Conservation (phyloP, 2,329 filamentous ascomycete genomes). For the Claviceps sp. region DNA sequence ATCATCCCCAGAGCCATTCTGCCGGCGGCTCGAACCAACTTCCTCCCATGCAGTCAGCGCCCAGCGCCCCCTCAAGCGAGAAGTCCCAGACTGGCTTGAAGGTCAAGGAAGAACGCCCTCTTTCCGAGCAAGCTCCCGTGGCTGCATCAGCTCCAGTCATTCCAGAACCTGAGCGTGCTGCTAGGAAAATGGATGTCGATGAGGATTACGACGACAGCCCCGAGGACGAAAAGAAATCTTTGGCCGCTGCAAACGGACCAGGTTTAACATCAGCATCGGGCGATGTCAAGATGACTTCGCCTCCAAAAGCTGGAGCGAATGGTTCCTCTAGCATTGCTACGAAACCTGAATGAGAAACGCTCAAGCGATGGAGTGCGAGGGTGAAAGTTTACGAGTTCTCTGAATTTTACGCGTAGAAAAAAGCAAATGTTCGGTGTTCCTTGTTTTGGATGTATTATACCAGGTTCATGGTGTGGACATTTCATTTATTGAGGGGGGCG, state of each 20-base stretch:
- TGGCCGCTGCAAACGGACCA: constrained; percentile 27
- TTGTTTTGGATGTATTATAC: constrained; percentile 9
- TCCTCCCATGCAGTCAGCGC: constrained; percentile 48
- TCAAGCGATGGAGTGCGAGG: neutral
- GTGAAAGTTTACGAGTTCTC: constrained; percentile 13
- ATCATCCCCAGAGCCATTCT: constrained; percentile 50
- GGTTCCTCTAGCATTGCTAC: constrained; percentile 18
- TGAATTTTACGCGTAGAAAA: constrained; percentile 8
- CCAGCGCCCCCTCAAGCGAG: constrained; percentile 40
- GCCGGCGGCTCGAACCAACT: constrained; percentile 39
- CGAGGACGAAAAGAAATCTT: constrained; percentile 64
- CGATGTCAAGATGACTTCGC: constrained; percentile 33
- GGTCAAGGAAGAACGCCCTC: constrained; percentile 47
- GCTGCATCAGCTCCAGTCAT: constrained; percentile 34
- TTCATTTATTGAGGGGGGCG: constrained; percentile 9
- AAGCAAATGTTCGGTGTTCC: constrained; percentile 9
- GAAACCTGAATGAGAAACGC: constrained; percentile 30
- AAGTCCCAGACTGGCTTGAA: constrained; percentile 19
- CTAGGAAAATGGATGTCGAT: constrained; percentile 91
- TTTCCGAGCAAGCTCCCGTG: constrained; percentile 25
- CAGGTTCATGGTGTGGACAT: constrained; percentile 3
- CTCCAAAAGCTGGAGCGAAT: constrained; percentile 23
- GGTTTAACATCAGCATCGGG: constrained; percentile 33
- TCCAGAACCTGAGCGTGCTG: constrained; percentile 69
- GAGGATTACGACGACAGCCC: constrained; percentile 95